Conservation (phyloP, 257 asterid species). For the Capsicum rhomboideum region DNA sequence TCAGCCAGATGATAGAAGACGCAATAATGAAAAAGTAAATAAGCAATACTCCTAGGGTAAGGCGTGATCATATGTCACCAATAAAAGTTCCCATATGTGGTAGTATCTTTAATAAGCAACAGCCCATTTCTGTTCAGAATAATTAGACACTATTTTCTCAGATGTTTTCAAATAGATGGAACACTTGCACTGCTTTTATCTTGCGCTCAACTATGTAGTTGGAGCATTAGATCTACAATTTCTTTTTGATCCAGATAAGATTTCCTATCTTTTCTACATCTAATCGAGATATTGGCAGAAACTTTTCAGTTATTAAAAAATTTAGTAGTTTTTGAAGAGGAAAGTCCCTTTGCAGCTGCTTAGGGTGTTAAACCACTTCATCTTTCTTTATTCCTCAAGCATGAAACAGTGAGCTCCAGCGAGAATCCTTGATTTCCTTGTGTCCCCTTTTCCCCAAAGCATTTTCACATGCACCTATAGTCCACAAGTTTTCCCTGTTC, state of each 20-base stretch:
- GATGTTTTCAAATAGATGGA: not conserved
- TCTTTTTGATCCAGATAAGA: not conserved
- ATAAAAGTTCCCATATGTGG: not conserved
- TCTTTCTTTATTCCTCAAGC: not conserved
- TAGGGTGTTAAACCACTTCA: not conserved
- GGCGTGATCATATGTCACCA: not conserved
- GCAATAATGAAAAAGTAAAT: not conserved
- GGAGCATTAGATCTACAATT: not conserved
- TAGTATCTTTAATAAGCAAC: not conserved
- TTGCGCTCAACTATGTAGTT: not conserved
- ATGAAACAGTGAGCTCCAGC: not conserved
- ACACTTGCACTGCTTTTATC: not conserved
- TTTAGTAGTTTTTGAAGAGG: not conserved
- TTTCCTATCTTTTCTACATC: not conserved
- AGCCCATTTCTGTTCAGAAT: not conserved
- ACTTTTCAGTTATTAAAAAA: not conserved
- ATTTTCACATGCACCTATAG: not conserved
- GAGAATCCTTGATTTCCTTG: not conserved
- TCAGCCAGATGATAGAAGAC: not conserved
- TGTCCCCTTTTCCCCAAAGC: not conserved
- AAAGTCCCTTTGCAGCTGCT: not conserved
- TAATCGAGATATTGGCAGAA: not conserved
- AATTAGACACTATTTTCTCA: not conserved
- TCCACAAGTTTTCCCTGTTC: not conserved
- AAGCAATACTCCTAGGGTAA: not conserved